These are phyloP conservation scores for Colletotrichum sp. DNA, from an alignment of 2,329 filamentous ascomycete genomes.

Conservation along the genomic window DNA sequence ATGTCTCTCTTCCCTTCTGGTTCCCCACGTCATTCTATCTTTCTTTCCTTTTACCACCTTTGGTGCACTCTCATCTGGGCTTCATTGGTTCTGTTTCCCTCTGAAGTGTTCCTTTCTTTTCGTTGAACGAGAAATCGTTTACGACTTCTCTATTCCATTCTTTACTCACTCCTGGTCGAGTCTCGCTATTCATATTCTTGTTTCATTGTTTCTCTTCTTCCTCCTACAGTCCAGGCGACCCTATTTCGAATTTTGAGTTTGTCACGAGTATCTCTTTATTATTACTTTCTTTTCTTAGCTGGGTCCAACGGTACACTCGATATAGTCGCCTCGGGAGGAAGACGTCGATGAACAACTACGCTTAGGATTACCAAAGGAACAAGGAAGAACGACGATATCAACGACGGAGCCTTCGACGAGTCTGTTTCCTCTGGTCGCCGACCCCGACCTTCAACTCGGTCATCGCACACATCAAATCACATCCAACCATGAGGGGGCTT, in stretches of 20 bases:
- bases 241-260: background rate
- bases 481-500: background rate
- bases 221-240: constrained; percentile 7
- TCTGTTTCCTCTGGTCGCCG: background rate
- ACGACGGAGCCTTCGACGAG: background rate
- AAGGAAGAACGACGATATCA: background rate
- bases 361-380: background rate
- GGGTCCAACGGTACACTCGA: background rate
- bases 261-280: background rate
- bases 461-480: background rate
- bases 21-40: background rate
- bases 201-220: background rate
- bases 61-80: constrained; percentile 7
- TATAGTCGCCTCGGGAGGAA: background rate
- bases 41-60: background rate
- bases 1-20: background rate
- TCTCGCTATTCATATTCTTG: background rate
- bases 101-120: constrained; percentile 13
- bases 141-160: constrained; percentile 8
- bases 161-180: constrained; percentile 13
- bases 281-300: background rate
- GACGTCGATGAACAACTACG: background rate
- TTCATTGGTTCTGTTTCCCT: background rate
- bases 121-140: constrained; percentile 3
- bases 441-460: background rate